A percentile compares a stretch with the other conserved stretches of the same genome.
phyloP scores from a whole-genome alignment of 805 yeast species.

The Pichia scutulata region DNA sequence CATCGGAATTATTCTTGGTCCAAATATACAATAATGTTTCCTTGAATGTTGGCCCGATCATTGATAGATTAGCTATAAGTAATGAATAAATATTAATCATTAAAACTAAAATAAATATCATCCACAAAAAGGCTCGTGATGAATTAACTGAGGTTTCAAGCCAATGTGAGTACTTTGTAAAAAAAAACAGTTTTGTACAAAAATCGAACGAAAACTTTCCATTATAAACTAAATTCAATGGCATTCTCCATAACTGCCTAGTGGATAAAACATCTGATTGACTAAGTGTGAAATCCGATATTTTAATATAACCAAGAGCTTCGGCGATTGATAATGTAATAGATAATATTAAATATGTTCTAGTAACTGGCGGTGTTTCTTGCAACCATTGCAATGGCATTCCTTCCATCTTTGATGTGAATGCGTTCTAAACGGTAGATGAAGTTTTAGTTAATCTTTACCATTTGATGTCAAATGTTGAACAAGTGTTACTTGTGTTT shows the following conservation, averaged over 20 bases:
- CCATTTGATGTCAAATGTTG: background rate
- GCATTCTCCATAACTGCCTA: slow-evolving; percentile 29
- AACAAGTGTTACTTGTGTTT: background rate
- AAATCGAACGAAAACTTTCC: slow-evolving; percentile 34
- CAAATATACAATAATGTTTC: slow-evolving; percentile 37
- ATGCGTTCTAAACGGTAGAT: background rate
- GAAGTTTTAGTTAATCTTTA: too few species aligned
- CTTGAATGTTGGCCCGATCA: slow-evolving; percentile 34
- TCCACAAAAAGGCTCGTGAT: slow-evolving; percentile 34
- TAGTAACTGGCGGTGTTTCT: slow-evolving; percentile 41
- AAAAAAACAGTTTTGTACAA: slow-evolving; percentile 28
- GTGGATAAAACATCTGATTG: background rate
- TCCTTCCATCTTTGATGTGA: slow-evolving; percentile 24
- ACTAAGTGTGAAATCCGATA: slow-evolving; percentile 15
- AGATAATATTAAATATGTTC: slow-evolving; percentile 29
- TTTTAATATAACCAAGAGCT: slow-evolving; percentile 27
- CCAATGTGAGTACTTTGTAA: slow-evolving; percentile 32
- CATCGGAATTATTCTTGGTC: slow-evolving; percentile 39
- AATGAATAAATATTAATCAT: slow-evolving; percentile 28
- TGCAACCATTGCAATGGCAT: slow-evolving; percentile 34
- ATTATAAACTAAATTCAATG: slow-evolving; percentile 32
- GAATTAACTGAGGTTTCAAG: slow-evolving; percentile 30
- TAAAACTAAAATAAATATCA: slow-evolving; percentile 25
- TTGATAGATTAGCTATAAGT: slow-evolving; percentile 21
- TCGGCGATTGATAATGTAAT: slow-evolving; percentile 28